Evolutionary conservation across 169 alveolate species (phyloP).

Genomic region (Cryptosporidium meleagridis): DNA sequence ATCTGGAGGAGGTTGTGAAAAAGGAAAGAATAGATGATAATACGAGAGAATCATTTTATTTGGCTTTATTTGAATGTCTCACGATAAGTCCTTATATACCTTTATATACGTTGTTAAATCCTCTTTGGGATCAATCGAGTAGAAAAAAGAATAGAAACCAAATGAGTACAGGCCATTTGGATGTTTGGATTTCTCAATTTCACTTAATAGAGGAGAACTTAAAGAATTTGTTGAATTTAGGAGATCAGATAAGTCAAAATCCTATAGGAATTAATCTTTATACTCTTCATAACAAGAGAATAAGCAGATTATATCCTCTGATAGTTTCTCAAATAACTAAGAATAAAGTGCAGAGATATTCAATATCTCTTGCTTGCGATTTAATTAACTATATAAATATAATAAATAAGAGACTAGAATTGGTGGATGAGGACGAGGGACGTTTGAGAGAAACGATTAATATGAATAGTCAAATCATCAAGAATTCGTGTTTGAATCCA

Average conservation of each 20-base stretch:
- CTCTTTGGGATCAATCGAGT: slow-evolving; percentile 68
- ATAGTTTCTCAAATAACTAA: slow-evolving; percentile 60
- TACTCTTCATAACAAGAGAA: slow-evolving; percentile 21
- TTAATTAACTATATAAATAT: slow-evolving; percentile 39
- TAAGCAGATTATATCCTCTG: slow-evolving; percentile 66
- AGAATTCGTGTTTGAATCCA: slow-evolving; percentile 38
- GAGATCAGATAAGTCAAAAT: slow-evolving; percentile 3
- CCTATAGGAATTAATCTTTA: not conserved
- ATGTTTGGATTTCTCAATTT: slow-evolving; percentile 69
- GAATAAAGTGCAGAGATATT: slow-evolving; percentile 64
- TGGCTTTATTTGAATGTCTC: slow-evolving; percentile 43
- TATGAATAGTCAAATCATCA: slow-evolving; percentile 1
- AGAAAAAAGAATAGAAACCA: slow-evolving; percentile 22
- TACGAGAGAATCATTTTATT: slow-evolving; percentile 13
- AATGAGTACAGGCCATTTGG: slow-evolving; percentile 13
- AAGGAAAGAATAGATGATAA: not conserved
- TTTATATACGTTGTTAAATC: slow-evolving; percentile 51
- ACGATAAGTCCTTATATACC: slow-evolving; percentile 44
- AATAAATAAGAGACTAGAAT: slow-evolving; percentile 31
- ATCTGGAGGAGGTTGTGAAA: not conserved
- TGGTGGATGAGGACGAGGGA: not conserved
- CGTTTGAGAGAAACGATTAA: not conserved
- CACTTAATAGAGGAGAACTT: slow-evolving; percentile 46
- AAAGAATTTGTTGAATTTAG: slow-evolving; percentile 14
- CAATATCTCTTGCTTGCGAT: slow-evolving; percentile 39